Base-by-base conservation (phyloP, 257 asterid genomes). In the Nicotiana tabacum region DNA sequence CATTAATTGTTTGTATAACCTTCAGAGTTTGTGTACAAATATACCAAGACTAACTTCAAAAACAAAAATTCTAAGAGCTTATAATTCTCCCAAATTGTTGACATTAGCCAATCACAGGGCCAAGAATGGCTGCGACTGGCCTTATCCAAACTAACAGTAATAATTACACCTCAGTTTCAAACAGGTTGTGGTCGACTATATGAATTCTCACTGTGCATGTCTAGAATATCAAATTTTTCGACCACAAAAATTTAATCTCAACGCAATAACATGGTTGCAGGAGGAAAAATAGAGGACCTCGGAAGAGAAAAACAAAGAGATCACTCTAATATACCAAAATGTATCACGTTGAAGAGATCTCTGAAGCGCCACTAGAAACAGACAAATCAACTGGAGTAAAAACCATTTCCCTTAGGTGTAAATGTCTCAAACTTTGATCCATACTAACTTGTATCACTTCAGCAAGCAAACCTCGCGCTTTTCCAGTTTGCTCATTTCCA, bases 401-500 rank as follows among this genome's bases (percentile, higher is more conserved):
- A 3, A 92, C 94, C 48, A 90, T 83, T 6, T 92, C 91, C 84
- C 95, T 83, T 82, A 89, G 92, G 86, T 92, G 97, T 86, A 93
- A 70, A 82, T 92, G 96, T 80, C 91, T 88, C 76, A 96, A 90
- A 35, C 99, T 94, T 91, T 92, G 98, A 87, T 94, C 97, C 98
- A 93, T 96, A 77, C 99, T 96, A 68, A 96, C 97, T 83, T 93
- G 95, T 35, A 96, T 96, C 99, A 96, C 95, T 85, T 96, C 99
- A 9, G 99, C 89, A 56, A 96, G 92, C 95, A 96, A 92, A 82
- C 91, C 87, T 51, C 88, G 93, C 9, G 98, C 97, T 82, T 93
- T 96, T 21, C 92, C 97, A 1, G 88, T 79, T 78, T 92, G 95
- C 78, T 93, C 97, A 46, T 96, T 95, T 4, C 91, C 95, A 7